phyloP scores from a whole-genome alignment of 345 rosid genomes.

The Brassica juncea region DNA sequence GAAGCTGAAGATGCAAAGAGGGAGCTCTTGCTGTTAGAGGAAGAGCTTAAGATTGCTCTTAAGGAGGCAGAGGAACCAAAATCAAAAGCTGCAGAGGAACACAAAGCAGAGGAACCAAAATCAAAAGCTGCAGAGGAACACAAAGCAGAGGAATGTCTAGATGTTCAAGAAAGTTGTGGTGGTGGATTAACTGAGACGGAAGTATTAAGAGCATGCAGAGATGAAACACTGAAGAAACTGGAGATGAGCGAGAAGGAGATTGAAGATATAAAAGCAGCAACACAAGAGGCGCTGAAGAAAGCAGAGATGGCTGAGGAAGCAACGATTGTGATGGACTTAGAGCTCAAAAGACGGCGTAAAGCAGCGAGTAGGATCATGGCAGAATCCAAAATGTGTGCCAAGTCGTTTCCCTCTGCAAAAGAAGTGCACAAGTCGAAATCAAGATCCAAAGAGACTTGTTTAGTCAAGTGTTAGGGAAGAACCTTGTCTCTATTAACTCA shows the following conservation, averaged over 20 bases:
- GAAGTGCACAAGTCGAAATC: slow-evolving; percentile 58
- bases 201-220: slow-evolving; percentile 90
- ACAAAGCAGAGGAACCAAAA: slow-evolving; percentile 63
- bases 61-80: slow-evolving; percentile 77
- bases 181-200: slow-evolving; percentile 67
- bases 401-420: slow-evolving; percentile 50
- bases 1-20: slow-evolving; percentile 64
- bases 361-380: slow-evolving; percentile 70
- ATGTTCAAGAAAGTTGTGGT: slow-evolving; percentile 25
- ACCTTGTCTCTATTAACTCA: slow-evolving; percentile 31
- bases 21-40: slow-evolving; percentile 48
- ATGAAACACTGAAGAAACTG: slow-evolving; percentile 68
- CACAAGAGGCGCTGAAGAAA: slow-evolving; percentile 66
- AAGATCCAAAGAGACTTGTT: slow-evolving; percentile 53
- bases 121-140: slow-evolving; percentile 48
- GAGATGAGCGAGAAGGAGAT: slow-evolving; percentile 72
- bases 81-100: slow-evolving; percentile 49
- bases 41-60: slow-evolving; percentile 62
- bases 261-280: slow-evolving; percentile 68
- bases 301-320: slow-evolving; percentile 95
- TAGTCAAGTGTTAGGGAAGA: slow-evolving; percentile 53
- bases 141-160: slow-evolving; percentile 57
- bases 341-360: slow-evolving; percentile 77
- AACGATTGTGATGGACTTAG: slow-evolving; percentile 72
- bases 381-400: slow-evolving; percentile 56